Conservation (phyloP, 345 rosid genomes). For the Odontarrhena argentea region DNA sequence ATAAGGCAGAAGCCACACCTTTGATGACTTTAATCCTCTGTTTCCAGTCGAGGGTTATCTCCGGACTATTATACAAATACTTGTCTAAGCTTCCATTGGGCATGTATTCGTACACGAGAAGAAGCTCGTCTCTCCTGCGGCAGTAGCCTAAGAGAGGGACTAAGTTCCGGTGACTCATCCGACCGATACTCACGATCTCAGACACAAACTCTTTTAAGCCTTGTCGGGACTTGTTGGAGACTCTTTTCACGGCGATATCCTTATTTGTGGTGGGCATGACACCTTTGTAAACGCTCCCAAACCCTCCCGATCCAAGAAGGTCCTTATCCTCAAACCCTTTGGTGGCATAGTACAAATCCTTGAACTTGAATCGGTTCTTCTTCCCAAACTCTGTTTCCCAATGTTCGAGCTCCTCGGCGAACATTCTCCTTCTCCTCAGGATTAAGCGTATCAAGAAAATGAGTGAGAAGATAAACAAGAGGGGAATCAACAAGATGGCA, state of each 20-base stretch:
- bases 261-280: constrained; percentile 46
- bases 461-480: constrained; percentile 6
- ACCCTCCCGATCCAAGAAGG: constrained; percentile 79
- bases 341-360: constrained; percentile 68
- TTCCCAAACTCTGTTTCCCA: constrained; percentile 43
- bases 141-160: constrained; percentile 82
- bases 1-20: constrained; percentile 70
- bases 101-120: constrained; percentile 81
- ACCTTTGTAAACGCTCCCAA: constrained; percentile 72
- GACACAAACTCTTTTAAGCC: constrained; percentile 78
- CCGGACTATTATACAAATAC: constrained; percentile 55
- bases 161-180: constrained; percentile 74
- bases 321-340: constrained; percentile 56
- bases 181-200: constrained; percentile 75
- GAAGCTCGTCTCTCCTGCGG: constrained; percentile 58
- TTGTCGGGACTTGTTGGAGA: constrained; percentile 63
- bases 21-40: constrained; percentile 68
- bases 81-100: too few species aligned
- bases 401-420: constrained; percentile 42
- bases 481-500: too few species aligned
- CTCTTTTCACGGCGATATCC: constrained; percentile 71
- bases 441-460: constrained; percentile 21
- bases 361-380: constrained; percentile 61
- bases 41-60: constrained; percentile 57
- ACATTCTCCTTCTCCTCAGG: constrained; percentile 47